Percentiles rank a stretch among this genome's conserved stretches.
Evolutionary conservation across 176 grass and related monocot genomes (phyloP).

Genomic region (Ananas comosus): DNA sequence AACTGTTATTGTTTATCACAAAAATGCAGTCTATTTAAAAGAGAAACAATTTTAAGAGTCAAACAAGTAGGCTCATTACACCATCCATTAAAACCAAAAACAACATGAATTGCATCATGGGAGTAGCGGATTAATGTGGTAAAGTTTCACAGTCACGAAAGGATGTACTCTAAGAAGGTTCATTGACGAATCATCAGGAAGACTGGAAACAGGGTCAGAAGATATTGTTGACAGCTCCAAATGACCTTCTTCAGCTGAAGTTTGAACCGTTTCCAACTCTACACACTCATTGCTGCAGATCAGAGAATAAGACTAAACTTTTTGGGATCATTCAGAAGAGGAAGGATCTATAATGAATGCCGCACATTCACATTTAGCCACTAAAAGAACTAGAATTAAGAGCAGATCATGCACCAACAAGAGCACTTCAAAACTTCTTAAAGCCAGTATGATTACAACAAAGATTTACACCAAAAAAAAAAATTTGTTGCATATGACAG

Average conservation of each 20-base stretch:
- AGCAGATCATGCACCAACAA: not conserved
- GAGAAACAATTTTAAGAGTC: too few species aligned
- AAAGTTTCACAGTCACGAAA: constrained; percentile 7
- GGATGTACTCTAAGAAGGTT: constrained; percentile 53
- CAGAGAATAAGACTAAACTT: not conserved
- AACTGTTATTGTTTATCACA: too few species aligned
- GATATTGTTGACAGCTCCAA: constrained; percentile 44
- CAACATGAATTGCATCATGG: too few species aligned
- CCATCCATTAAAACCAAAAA: not conserved
- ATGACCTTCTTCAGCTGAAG: constrained; percentile 60
- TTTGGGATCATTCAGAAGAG: not conserved
- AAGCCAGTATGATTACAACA: not conserved
- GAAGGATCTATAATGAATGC: not conserved
- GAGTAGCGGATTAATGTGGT: not conserved
- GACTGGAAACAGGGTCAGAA: constrained; percentile 25
- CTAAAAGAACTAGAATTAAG: constrained; percentile 11
- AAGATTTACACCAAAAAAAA: too few species aligned
- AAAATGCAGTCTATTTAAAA: too few species aligned
- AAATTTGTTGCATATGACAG: too few species aligned
- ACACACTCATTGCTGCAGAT: constrained; percentile 52
- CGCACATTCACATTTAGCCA: not conserved
- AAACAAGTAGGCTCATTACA: not conserved
- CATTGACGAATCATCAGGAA: constrained; percentile 44
- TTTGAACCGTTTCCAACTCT: constrained; percentile 70
- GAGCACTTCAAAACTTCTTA: too few species aligned